Evolutionary conservation across 1,284 basidiomycete species (phyloP), one percentile per base, ranked within the genome.

Genomic region (Cystobasidium sp.): DNA sequence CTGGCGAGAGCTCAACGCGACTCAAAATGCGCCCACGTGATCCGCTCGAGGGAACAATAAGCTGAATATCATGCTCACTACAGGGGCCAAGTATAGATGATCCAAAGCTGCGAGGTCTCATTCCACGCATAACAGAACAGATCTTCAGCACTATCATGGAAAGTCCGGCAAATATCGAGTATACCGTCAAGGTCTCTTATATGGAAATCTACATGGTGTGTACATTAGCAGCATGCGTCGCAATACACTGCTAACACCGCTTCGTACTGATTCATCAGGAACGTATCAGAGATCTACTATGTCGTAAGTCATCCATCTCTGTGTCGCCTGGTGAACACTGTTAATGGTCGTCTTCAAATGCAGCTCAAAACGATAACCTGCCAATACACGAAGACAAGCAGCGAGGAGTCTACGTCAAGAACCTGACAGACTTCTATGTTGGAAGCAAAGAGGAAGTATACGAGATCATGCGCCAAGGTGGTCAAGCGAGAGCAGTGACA

Each of bases 341-440:
- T 44, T 31, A 31, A 31, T 31, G 31, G 9, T 61, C 39, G 37
- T 16, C 9, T 22, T 4, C 6, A 18, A 12, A 39, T 44, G 74
- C 80, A 97, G 94, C 97, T 51, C 93, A 95, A 84, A 98, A 99
- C 80, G 97, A 99, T 83, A 99, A 99, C 82, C 86, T 99, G 16
- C 95, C 97, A 79, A 91, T 99, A 9, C 97, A 99, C 82, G 97
- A 99, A 82, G 97, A 99, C 84, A 99, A 99, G 84, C 90, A 89
- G 18, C 91, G 92, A 79, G 97, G 97, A 53, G 97, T 99, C 47
- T 98, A 99, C 82, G 96, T 99, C 79, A 99, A 99, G 86, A 91
- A 90, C 79, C 87, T 99, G 44, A 95, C 95, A 0, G 97, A 99
- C 81, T 97, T 94, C 84, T 99, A 99, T 84, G 97, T 99, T 70